A percentile compares a stretch with the other conserved stretches of the same genome.
These are phyloP conservation scores for Pseudomonodictys pantanalensis DNA, from an alignment of 495 filamentous ascomycete genomes.

Conservation along the genomic window DNA sequence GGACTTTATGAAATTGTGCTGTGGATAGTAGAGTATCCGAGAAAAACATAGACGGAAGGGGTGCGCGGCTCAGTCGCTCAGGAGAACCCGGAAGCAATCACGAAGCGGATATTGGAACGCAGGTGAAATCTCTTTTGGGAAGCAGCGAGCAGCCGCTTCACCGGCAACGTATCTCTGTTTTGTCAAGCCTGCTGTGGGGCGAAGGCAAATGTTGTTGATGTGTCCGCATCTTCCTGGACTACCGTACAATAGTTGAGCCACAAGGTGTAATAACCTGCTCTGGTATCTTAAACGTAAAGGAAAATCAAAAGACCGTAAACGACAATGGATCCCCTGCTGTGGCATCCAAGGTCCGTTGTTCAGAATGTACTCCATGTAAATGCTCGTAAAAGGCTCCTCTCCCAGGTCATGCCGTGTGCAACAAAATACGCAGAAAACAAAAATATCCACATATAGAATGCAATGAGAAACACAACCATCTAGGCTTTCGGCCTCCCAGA, in stretches of 20 bases:
- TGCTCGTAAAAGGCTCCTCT: slow-evolving; percentile 8
- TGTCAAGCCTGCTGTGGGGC: slow-evolving; percentile 7
- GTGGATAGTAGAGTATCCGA: neutral
- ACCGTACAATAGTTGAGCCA: slow-evolving; percentile 24
- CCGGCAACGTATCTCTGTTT: neutral
- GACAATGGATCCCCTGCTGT: slow-evolving; percentile 5
- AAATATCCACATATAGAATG: too few species aligned
- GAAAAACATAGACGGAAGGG: neutral
- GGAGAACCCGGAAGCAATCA: too few species aligned
- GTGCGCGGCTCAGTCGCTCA: too few species aligned
- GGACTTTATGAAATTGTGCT: neutral
- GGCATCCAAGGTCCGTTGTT: slow-evolving; percentile 5
- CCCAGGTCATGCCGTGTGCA: too few species aligned
- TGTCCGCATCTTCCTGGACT: neutral
- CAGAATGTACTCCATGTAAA: slow-evolving; percentile 29
- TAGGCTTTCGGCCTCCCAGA: neutral
- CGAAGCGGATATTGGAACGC: neutral
- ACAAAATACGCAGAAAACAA: too few species aligned
- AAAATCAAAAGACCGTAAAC: slow-evolving; percentile 24
- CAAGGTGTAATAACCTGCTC: slow-evolving; percentile 27
- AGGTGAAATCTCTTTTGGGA: neutral
- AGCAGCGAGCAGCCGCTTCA: neutral
- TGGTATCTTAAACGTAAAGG: slow-evolving; percentile 29
- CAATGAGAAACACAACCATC: slow-evolving; percentile 3
- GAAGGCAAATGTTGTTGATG: slow-evolving; percentile 5